phyloP scores from a whole-genome alignment of 306 rosid species.

The Trifolium fragiferum region DNA sequence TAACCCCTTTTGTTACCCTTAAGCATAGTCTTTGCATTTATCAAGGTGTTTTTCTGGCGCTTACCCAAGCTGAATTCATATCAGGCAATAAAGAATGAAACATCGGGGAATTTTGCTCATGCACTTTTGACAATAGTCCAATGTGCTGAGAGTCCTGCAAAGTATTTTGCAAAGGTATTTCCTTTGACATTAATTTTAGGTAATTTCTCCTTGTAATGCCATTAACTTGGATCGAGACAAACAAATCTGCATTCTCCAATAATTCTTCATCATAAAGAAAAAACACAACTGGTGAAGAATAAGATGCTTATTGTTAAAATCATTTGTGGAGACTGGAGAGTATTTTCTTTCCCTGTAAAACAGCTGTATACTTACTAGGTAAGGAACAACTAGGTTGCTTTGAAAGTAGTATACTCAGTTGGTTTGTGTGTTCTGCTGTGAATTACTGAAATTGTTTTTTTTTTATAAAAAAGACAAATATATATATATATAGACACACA shows the following conservation, averaged over 20 bases:
- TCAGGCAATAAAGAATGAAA: slow-evolving; percentile 75
- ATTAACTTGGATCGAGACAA: slow-evolving; percentile 16
- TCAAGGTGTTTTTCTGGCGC: slow-evolving; percentile 35
- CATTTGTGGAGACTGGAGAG: neutral
- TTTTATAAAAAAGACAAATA: no score
- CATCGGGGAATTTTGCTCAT: slow-evolving; percentile 63
- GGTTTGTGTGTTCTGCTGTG: neutral
- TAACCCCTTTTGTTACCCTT: slow-evolving; percentile 16
- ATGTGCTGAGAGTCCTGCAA: slow-evolving; percentile 70
- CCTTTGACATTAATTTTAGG: slow-evolving; percentile 20
- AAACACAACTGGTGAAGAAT: slow-evolving; percentile 18
- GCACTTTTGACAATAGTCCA: slow-evolving; percentile 69
- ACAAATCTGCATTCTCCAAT: slow-evolving; percentile 6
- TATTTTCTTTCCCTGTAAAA: neutral
- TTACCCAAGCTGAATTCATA: slow-evolving; percentile 31
- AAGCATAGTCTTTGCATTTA: slow-evolving; percentile 7
- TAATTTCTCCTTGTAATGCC: slow-evolving; percentile 24
- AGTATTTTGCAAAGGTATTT: slow-evolving; percentile 78
- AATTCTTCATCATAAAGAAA: neutral
- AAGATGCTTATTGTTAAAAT: slow-evolving; percentile 15
- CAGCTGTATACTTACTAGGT: neutral
- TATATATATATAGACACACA: no score
- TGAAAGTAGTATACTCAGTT: no score
- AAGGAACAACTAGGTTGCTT: slow-evolving; percentile 1
- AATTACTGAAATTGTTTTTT: neutral